Percentiles rank a stretch among this genome's conserved stretches.
phyloP scores from a whole-genome alignment of 2,329 filamentous ascomycete genomes.

The Claviceps purpurea region DNA sequence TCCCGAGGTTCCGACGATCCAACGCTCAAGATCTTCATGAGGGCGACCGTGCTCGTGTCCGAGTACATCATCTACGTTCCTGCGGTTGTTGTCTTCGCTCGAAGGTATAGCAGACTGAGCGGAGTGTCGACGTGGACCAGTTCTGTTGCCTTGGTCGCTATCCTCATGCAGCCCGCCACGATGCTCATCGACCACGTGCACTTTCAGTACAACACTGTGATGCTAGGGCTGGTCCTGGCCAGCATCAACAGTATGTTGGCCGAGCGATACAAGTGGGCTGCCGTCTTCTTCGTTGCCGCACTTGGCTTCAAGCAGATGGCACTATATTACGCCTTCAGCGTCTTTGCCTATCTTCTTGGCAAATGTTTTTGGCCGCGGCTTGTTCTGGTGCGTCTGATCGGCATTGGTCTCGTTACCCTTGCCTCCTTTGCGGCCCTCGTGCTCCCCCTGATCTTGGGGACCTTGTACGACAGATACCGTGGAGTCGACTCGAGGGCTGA shows the following conservation, averaged over 20 bases:
- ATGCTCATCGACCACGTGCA: conserved; percentile 91
- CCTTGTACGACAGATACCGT: conserved; percentile 53
- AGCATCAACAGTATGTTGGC: conserved; percentile 82
- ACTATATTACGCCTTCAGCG: conserved; percentile 84
- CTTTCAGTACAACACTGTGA: conserved; percentile 98
- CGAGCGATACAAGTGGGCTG: conserved; percentile 73
- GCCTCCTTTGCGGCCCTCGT: conserved; percentile 63
- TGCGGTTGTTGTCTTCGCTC: conserved; percentile 70
- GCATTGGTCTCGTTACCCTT: conserved; percentile 61
- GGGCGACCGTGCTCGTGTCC: conserved; percentile 76
- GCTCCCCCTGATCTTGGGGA: conserved; percentile 59
- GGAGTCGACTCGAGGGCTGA: conserved; percentile 46
- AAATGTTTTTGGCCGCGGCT: conserved; percentile 67
- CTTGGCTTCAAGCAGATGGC: conserved; percentile 99
- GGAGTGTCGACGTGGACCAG: conserved; percentile 70
- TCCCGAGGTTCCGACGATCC: conserved; percentile 74
- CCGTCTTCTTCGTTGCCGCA: conserved; percentile 83
- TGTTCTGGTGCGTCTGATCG: conserved; percentile 53
- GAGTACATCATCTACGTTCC: conserved; percentile 87
- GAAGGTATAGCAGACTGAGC: conserved; percentile 63
- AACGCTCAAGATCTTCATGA: conserved; percentile 86
- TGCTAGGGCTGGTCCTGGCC: conserved; percentile 82
- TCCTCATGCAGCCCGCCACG: conserved; percentile 81
- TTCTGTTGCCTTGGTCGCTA: conserved; percentile 73
- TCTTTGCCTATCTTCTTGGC: conserved; percentile 85